phyloP scores from a whole-genome alignment of 1,284 basidiomycete genomes.

The Leccinum idahoense region DNA sequence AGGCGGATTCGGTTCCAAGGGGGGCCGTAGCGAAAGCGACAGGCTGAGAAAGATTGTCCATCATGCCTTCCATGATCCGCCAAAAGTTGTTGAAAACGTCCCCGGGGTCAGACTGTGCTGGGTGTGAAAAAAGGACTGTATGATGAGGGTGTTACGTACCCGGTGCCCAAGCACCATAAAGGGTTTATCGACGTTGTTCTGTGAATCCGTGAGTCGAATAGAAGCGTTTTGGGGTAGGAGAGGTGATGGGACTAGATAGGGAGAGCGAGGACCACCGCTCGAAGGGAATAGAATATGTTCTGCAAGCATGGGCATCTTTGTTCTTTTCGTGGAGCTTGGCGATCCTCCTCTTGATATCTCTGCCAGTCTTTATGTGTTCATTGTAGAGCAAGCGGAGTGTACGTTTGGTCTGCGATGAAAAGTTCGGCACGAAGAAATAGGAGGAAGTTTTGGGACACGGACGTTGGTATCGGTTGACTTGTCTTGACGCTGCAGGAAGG shows the following conservation, averaged over 20 bases:
- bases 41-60: constrained; percentile 76
- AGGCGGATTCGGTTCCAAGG: constrained; percentile 41
- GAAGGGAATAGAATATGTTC: constrained; percentile 26
- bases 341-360: constrained; percentile 66
- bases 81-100: constrained; percentile 84
- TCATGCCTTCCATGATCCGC: constrained; percentile 77
- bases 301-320: constrained; percentile 36
- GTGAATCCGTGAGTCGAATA: constrained; percentile 56
- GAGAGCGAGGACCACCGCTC: constrained; percentile 20
- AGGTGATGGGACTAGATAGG: constrained; percentile 38
- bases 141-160: constrained; percentile 30
- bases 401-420: constrained; percentile 56
- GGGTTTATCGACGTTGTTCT: constrained; percentile 73
- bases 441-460: constrained; percentile 20
- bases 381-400: constrained; percentile 69
- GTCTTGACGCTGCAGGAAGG: constrained; percentile 65
- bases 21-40: constrained; percentile 82
- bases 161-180: constrained; percentile 78
- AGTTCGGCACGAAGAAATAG: constrained; percentile 9
- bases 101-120: constrained; percentile 59
- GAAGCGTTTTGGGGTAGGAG: constrained; percentile 37
- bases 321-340: constrained; percentile 66
- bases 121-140: neutral
- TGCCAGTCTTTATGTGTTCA: constrained; percentile 62
- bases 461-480: constrained; percentile 69